These are phyloP conservation scores for Streptanthus diversifolius DNA, from an alignment of 345 rosid species.

Conservation along the genomic window DNA sequence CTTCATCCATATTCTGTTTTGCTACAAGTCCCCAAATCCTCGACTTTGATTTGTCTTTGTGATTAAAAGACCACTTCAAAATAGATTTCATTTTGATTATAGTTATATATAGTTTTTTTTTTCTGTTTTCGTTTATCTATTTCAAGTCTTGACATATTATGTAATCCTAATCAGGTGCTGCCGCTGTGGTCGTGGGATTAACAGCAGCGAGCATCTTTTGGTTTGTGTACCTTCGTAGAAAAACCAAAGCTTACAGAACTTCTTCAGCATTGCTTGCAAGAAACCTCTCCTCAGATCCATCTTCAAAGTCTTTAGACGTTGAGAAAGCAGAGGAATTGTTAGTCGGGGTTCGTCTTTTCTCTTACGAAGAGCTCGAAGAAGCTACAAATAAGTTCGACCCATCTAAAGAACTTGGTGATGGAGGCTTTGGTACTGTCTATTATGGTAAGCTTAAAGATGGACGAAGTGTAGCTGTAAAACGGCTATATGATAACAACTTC, in stretches of 20 bases:
- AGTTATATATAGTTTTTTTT: too few species aligned
- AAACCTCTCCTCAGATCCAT: constrained; percentile 38
- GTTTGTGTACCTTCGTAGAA: constrained; percentile 29
- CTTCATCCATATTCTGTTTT: neutral
- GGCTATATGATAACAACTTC: constrained; percentile 70
- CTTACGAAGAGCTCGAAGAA: constrained; percentile 57
- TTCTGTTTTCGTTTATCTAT: too few species aligned
- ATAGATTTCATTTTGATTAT: too few species aligned
- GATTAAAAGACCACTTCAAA: too few species aligned
- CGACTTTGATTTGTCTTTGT: neutral
- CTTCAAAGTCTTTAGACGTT: constrained; percentile 39
- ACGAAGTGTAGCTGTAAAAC: constrained; percentile 76
- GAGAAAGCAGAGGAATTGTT: constrained; percentile 43
- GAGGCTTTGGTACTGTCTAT: constrained; percentile 90
- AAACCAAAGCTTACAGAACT: constrained; percentile 27
- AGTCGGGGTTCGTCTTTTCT: constrained; percentile 52
- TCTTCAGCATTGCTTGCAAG: constrained; percentile 36
- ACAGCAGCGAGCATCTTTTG: neutral
- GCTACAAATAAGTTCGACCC: constrained; percentile 77
- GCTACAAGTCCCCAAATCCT: neutral
- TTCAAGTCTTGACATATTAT: too few species aligned
- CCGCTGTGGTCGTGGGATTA: constrained; percentile 20
- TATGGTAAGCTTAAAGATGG: constrained; percentile 84
- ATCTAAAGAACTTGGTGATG: constrained; percentile 74
- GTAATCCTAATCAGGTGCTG: constrained; percentile 27